These are phyloP conservation scores for Gastrodia elata DNA, from an alignment of 106 monocot species.

Conservation along the genomic window DNA sequence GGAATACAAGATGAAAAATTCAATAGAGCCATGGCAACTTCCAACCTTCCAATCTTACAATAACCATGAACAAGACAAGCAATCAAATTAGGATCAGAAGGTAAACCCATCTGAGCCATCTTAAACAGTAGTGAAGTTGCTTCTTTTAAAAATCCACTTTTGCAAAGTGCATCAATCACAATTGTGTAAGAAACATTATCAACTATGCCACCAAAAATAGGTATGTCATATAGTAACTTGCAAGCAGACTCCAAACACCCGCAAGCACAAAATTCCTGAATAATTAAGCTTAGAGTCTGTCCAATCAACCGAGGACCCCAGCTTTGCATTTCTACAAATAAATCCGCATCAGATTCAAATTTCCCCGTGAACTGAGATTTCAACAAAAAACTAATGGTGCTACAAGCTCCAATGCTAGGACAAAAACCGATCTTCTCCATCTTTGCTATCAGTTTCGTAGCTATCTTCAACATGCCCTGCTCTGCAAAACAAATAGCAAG, in stretches of 20 bases:
- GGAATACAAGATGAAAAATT: slow-evolving; percentile 9
- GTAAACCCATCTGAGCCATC: slow-evolving; percentile 21
- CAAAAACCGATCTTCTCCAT: slow-evolving; percentile 26
- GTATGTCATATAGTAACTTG: slow-evolving; percentile 26
- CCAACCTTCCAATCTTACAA: slow-evolving; percentile 36
- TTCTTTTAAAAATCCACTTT: slow-evolving; percentile 26
- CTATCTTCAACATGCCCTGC: slow-evolving; percentile 14
- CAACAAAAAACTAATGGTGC: slow-evolving; percentile 11
- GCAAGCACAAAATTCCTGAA: slow-evolving; percentile 16
- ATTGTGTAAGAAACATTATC: slow-evolving; percentile 26
- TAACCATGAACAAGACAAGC: slow-evolving; percentile 37
- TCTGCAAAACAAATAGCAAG: slow-evolving; percentile 31
- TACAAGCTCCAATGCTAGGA: slow-evolving; percentile 16
- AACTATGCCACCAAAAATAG: slow-evolving; percentile 7
- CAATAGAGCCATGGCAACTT: slow-evolving; percentile 16
- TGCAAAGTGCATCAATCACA: slow-evolving; percentile 32
- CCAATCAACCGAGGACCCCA: not conserved
- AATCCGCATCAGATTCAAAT: slow-evolving; percentile 13
- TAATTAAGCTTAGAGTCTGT: slow-evolving; percentile 25
- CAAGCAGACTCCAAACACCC: slow-evolving; percentile 27
- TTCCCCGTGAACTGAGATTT: slow-evolving; percentile 12
- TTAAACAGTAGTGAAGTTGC: slow-evolving; percentile 31
- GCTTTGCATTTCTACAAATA: slow-evolving; percentile 23
- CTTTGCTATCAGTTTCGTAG: slow-evolving; percentile 4
- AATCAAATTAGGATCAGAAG: slow-evolving; percentile 19